Evolutionary conservation across 129 eudicot species (phyloP).

Genomic region (Escallonia herrerae): DNA sequence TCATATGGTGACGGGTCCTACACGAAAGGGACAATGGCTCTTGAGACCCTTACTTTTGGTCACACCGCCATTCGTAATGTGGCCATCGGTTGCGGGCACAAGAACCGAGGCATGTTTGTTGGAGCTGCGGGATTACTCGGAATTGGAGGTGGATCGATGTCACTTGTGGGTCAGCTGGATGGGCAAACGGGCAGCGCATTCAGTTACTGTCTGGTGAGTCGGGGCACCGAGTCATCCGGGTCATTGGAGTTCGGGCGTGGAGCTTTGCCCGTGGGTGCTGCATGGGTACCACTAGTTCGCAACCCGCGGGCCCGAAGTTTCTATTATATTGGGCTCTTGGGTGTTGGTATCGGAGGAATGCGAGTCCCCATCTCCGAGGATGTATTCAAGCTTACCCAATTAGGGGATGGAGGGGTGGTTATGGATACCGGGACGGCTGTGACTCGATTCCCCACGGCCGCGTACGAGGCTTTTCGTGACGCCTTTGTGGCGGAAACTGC

Average conservation of each 20-base stretch:
- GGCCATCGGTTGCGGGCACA: slow-evolving; percentile 87
- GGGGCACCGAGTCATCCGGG: slow-evolving; percentile 62
- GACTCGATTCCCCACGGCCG: slow-evolving; percentile 55
- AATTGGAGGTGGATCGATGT: slow-evolving; percentile 79
- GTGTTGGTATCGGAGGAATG: slow-evolving; percentile 79
- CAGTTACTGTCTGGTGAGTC: slow-evolving; percentile 73
- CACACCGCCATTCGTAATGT: slow-evolving; percentile 44
- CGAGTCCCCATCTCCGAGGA: slow-evolving; percentile 52
- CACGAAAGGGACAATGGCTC: slow-evolving; percentile 71
- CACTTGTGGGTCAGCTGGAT: slow-evolving; percentile 77
- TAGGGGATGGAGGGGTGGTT: slow-evolving; percentile 81
- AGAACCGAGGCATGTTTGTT: slow-evolving; percentile 71
- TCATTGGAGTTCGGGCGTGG: slow-evolving; percentile 76
- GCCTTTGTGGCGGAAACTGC: slow-evolving; percentile 51
- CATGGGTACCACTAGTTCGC: slow-evolving; percentile 64
- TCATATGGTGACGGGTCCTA: slow-evolving; percentile 79
- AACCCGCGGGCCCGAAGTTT: slow-evolving; percentile 62
- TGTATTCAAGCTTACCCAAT: slow-evolving; percentile 36
- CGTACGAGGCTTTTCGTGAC: slow-evolving; percentile 66
- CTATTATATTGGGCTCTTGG: slow-evolving; percentile 68
- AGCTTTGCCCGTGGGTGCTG: slow-evolving; percentile 60
- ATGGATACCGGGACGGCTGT: slow-evolving; percentile 94
- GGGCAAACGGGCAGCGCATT: slow-evolving; percentile 74
- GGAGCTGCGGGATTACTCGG: slow-evolving; percentile 90
- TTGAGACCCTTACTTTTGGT: slow-evolving; percentile 65